Evolutionary conservation across 225 moss, liverwort and hornwort genomes (phyloP).

Genomic region (Thuidium tamariscinum): DNA sequence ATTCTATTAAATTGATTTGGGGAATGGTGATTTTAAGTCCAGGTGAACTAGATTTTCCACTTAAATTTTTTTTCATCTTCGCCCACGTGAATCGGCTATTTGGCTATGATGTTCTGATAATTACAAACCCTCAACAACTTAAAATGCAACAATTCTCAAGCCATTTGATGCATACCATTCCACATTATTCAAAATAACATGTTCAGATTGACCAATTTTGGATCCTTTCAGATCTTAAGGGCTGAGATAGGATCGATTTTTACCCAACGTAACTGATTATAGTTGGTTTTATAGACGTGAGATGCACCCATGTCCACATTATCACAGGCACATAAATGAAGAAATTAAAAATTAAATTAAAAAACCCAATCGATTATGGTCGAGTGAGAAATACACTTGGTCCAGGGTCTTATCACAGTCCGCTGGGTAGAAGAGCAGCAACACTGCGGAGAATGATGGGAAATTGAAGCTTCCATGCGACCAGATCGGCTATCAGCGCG

Average conservation of each 20-base stretch:
- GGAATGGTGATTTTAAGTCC: rapidly evolving
- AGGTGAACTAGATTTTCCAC: not conserved
- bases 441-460: not conserved
- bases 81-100: not conserved
- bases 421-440: not conserved
- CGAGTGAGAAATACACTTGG: not conserved
- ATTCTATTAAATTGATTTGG: not conserved
- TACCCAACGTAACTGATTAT: not conserved
- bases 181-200: not conserved
- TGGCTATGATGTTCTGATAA: not conserved
- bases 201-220: not conserved
- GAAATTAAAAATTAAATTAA: not conserved
- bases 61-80: not conserved
- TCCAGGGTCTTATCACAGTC: not conserved
- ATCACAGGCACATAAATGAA: not conserved
- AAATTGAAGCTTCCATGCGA: not conserved
- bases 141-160: not conserved
- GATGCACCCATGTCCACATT: not conserved
- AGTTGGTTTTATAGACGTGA: not conserved
- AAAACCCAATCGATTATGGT: not conserved
- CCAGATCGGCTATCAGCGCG: not conserved
- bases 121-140: not conserved
- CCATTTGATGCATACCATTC: not conserved
- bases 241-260: not conserved
- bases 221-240: not conserved